These are phyloP conservation scores for Melaleuca alternifolia DNA, from an alignment of 345 rosid species.

Conservation along the genomic window DNA sequence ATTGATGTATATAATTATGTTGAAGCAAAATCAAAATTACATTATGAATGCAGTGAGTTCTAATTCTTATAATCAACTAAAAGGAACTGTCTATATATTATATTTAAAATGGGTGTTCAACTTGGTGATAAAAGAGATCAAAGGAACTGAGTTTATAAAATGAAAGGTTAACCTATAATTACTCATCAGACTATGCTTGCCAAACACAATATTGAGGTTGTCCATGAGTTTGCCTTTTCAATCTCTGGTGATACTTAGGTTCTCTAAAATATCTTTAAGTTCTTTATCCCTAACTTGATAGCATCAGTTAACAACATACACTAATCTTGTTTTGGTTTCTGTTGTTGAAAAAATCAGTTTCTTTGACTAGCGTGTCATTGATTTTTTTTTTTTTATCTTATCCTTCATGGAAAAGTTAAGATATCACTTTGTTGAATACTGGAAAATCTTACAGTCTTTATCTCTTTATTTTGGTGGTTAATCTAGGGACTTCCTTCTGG, in stretches of 20 bases:
- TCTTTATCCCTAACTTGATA: not conserved
- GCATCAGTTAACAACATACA: not conserved
- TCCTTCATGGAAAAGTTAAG: not conserved
- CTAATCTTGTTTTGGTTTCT: not conserved
- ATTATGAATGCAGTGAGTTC: not conserved
- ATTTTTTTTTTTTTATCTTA: not conserved
- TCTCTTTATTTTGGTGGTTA: slow-evolving; percentile 1
- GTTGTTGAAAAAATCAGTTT: not conserved
- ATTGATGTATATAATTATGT: no score
- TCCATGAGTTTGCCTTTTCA: not conserved
- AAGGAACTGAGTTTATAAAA: not conserved
- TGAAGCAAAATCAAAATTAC: not conserved
- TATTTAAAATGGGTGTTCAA: not conserved
- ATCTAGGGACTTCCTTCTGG: slow-evolving; percentile 94
- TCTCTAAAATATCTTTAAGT: not conserved
- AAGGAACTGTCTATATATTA: not conserved
- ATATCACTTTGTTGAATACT: not conserved
- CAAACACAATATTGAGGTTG: not conserved
- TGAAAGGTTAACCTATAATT: not conserved
- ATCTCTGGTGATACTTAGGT: not conserved
- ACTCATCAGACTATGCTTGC: not conserved
- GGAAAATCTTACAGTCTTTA: not conserved
- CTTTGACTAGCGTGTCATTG: not conserved
- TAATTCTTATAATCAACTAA: not conserved
- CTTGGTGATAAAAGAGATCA: not conserved